A percentile compares a stretch with the other conserved stretches of the same genome.
Conservation (phyloP, 192 early-diverging fungal genomes). For the Podila epicladia region DNA sequence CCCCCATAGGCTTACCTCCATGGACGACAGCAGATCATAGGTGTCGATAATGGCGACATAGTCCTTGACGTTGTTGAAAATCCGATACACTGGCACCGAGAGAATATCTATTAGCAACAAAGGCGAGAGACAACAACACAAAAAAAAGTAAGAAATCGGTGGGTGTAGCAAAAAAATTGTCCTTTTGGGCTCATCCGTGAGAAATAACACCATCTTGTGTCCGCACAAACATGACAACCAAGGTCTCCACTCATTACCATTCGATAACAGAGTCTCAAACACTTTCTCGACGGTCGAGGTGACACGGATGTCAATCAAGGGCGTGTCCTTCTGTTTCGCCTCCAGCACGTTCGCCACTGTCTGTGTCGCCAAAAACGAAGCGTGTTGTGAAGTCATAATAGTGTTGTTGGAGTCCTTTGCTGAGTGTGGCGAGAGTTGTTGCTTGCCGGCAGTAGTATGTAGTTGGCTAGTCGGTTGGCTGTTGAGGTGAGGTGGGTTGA, state of each 20-base stretch:
- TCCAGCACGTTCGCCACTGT: conserved; percentile 46
- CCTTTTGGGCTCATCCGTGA: conserved; percentile 35
- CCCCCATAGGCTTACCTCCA: conserved; percentile 42
- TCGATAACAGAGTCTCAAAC: conserved; percentile 60
- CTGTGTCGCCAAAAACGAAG: conserved; percentile 40
- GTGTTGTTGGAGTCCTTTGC: too few relatives aligned
- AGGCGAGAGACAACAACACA: conserved; percentile 4
- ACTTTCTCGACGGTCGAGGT: conserved; percentile 63
- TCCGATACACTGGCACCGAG: conserved; percentile 64
- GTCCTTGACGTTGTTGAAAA: conserved; percentile 43
- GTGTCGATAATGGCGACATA: conserved; percentile 63
- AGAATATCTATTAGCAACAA: conserved; percentile 51
- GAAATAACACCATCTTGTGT: conserved; percentile 1
- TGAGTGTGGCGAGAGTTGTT: not conserved
- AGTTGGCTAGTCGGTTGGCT: not conserved
- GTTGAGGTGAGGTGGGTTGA: not conserved
- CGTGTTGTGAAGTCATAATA: conserved; percentile 40
- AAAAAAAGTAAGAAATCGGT: conserved; percentile 2
- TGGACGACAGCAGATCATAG: conserved; percentile 56
- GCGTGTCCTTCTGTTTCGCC: conserved; percentile 26
- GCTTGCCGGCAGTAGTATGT: not conserved
- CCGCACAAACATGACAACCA: too few relatives aligned
- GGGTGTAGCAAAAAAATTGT: not conserved
- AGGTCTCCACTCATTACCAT: conserved; percentile 24
- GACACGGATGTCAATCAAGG: conserved; percentile 59